Base-by-base conservation (phyloP, 192 early-diverging fungal species). In the Mortierella alpina region DNA sequence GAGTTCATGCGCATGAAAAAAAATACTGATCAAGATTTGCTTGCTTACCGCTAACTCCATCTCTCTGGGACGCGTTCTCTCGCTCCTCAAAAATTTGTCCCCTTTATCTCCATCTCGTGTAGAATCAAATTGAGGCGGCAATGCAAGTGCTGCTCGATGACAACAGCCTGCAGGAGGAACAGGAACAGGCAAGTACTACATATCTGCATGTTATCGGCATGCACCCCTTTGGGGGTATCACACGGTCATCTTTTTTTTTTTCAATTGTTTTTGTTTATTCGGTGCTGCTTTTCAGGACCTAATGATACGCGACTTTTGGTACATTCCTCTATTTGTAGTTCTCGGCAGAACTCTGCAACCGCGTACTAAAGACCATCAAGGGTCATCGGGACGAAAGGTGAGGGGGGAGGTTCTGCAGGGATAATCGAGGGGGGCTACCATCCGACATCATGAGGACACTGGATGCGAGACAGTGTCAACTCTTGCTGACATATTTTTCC, bases 361-460 rank as follows among this genome's bases (percentile, higher is more conserved):
- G 70, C 14, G 70, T 80, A 11, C 48, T 80, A 7, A 64, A 72
- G 45, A 63, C 66, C 2, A 72, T 80, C 62, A 80, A 80, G 60
- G 72, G 68, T 41, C 70, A 80, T 54, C 72, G 72, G 70, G 77
- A 80, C 59, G 54, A 68, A 61, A 63, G 64, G 77, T 80, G 50
- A 63, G 59, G 42, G 9, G 22, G 3, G 31, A 31, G 31, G 31
- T 31, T 31, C 31, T 31, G 31, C 31, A 31, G 31, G 31, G 31
- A 31, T 31, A 31, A 31, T 31, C 31, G 31, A 31, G 31, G 31
- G 31, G 31, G 31, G 31, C 31, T 31, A 31, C 31, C 31, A 31
- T 56, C 56, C 44, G 22, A 45, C 51, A 5, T 49, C 49, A 8
- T 44, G 5, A 8, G 4, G 18, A 14, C 39, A 41, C 48, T 31